Percentiles rank a stretch among this genome's conserved stretches.
Evolutionary conservation across 352 stramenopile genomes (phyloP).

Genomic region (Lagenidium giganteum): DNA sequence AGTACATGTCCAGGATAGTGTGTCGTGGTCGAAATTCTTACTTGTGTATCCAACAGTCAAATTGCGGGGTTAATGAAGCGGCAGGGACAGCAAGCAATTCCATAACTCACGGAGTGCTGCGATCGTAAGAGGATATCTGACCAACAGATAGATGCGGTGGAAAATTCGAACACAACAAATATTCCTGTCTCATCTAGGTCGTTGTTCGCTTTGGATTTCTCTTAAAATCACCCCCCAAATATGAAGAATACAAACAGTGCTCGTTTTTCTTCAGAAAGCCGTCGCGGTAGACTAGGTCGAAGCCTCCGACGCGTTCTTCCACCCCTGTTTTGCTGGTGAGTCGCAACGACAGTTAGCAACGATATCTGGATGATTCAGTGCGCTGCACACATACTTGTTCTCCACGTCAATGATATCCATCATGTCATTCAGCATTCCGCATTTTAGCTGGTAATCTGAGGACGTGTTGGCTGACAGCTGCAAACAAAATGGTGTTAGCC

Average conservation of each 20-base stretch:
- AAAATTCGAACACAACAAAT: too few relatives aligned
- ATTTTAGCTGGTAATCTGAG: slow-evolving; percentile 92
- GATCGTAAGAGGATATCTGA: too few relatives aligned
- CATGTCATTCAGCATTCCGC: slow-evolving; percentile 91
- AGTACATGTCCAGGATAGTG: too few relatives aligned
- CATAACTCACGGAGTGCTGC: too few relatives aligned
- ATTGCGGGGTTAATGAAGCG: too few relatives aligned
- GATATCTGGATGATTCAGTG: background rate
- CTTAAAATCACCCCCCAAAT: slow-evolving; percentile 56
- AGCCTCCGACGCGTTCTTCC: slow-evolving; percentile 62
- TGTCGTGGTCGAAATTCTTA: too few relatives aligned
- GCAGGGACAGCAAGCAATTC: too few relatives aligned
- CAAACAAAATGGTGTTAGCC: background rate
- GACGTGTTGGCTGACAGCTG: slow-evolving; percentile 89
- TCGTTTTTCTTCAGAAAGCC: slow-evolving; percentile 59
- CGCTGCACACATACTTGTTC: slow-evolving; percentile 39
- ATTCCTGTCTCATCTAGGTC: background rate
- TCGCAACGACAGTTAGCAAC: background rate
- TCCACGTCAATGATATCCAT: slow-evolving; percentile 94
- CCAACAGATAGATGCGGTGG: too few relatives aligned
- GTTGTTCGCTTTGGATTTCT: slow-evolving; percentile 21
- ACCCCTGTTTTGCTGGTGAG: slow-evolving; percentile 18
- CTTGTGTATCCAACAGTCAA: too few relatives aligned
- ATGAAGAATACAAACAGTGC: slow-evolving; percentile 70
- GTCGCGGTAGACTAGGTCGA: slow-evolving; percentile 79